These are phyloP conservation scores for Spathaspora girioi DNA, from an alignment of 805 yeast species.

Conservation along the genomic window DNA sequence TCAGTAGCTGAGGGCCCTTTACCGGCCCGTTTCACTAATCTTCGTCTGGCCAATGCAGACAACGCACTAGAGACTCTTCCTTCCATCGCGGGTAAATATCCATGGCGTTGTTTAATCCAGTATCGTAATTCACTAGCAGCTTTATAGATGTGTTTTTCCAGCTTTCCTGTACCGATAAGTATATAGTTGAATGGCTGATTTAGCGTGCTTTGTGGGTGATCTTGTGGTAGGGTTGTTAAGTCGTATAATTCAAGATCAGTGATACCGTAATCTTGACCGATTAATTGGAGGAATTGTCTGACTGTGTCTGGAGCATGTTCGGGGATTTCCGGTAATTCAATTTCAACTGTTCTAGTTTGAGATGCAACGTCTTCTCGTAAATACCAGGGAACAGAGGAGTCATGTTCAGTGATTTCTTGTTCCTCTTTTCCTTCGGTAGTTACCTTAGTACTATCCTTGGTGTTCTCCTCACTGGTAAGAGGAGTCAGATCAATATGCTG, in stretches of 20 bases:
- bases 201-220: slow-evolving; percentile 25
- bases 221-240: slow-evolving; percentile 37
- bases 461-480: neutral
- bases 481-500: neutral
- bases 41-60: slow-evolving; percentile 32
- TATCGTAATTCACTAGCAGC: slow-evolving; percentile 60
- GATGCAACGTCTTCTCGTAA: slow-evolving; percentile 41
- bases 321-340: slow-evolving; percentile 57
- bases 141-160: slow-evolving; percentile 69
- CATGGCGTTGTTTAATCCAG: slow-evolving; percentile 48
- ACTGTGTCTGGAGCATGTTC: slow-evolving; percentile 52
- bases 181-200: slow-evolving; percentile 26
- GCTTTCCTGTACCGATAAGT: slow-evolving; percentile 73
- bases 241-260: slow-evolving; percentile 63
- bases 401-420: neutral
- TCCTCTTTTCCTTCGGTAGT: neutral
- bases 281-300: slow-evolving; percentile 37
- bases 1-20: slow-evolving; percentile 51
- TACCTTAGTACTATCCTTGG: too few relatives aligned
- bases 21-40: slow-evolving; percentile 49
- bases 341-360: slow-evolving; percentile 20
- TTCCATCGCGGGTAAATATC: slow-evolving; percentile 52
- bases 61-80: slow-evolving; percentile 65
- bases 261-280: slow-evolving; percentile 64
- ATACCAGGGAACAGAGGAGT: slow-evolving; percentile 53